These are phyloP conservation scores for Corynespora cassiicola DNA, from an alignment of 2,329 filamentous ascomycete species.

Conservation along the genomic window DNA sequence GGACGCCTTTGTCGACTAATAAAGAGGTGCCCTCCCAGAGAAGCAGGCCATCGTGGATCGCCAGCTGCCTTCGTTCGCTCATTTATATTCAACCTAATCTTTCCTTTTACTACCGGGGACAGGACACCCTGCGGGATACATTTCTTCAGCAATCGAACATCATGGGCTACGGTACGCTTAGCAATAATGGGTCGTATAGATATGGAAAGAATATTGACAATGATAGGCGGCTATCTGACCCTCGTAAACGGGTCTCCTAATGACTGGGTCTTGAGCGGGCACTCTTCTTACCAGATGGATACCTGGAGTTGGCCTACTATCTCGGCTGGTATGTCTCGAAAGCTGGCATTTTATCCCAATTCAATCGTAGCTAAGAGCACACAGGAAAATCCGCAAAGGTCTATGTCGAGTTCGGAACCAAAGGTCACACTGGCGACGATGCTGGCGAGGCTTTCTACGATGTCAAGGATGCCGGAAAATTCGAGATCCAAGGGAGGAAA, in stretches of 20 bases:
- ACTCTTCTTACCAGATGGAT: conserved; percentile 47
- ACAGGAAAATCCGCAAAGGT: conserved; percentile 36
- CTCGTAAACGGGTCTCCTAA: conserved; percentile 51
- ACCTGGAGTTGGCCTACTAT: conserved; percentile 45
- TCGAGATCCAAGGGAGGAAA: conserved; percentile 39
- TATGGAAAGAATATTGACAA: conserved; percentile 1
- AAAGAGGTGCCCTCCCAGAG: no score
- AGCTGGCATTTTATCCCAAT: conserved; percentile 1
- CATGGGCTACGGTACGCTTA: conserved; percentile 34
- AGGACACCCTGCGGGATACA: neutral
- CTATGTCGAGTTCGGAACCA: conserved; percentile 38
- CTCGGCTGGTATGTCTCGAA: conserved; percentile 24
- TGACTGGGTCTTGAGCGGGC: conserved; percentile 38
- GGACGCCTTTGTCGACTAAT: no score
- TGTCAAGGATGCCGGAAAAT: conserved; percentile 33
- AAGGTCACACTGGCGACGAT: conserved; percentile 37
- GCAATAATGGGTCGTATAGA: neutral
- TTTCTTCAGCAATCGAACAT: conserved; percentile 7
- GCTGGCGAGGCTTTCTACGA: conserved; percentile 44
- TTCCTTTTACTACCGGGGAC: conserved; percentile 1
- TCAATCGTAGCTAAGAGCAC: no score
- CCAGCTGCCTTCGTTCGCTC: no score
- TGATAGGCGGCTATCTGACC: conserved; percentile 42
- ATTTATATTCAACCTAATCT: no score
- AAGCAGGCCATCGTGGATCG: no score